Evolutionary conservation across 148 eudicot species (phyloP), one percentile per base, ranked within the genome.

Genomic region (Pharnaceum exiguum): DNA sequence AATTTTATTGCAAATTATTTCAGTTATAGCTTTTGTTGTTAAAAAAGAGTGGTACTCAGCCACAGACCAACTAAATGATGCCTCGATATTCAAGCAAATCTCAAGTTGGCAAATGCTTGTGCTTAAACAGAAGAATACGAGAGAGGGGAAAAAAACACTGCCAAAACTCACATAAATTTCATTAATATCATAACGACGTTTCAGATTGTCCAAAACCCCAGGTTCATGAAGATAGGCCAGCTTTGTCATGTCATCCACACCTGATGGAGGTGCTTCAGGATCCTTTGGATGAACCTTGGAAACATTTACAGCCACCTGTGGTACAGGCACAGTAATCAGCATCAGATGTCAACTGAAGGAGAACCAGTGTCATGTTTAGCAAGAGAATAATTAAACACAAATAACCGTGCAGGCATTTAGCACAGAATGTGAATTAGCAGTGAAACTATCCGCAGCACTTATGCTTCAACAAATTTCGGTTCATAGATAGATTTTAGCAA

Each of bases 171-270:
- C 90, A 55, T 84, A 84, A 51, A 84, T 84, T 69, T 84, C 90
- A 51, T 84, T 78, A 26, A 66, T 66, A 65, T 76, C 84, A 76
- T 73, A 84, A 37, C 90, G 83, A 60, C 74, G 71, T 61, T 63
- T 84, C 56, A 84, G 57, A 71, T 84, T 84, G 35, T 84, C 76
- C 47, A 84, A 73, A 54, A 84, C 90, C 51, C 90, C 90, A 27
- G 90, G 90, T 53, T 84, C 86, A 62, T 84, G 90, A 53, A 84
- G 73, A 78, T 84, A 84, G 53, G 90, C 79, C 55, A 84, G 69
- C 73, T 74, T 84, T 38, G 90, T 84, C 90, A 84, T 84, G 52
- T 84, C 90, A 66, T 84, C 86, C 30, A 84, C 84, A 18, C 89
- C 89, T 45, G 77, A 70, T 23, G 75, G 50, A 46, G 89, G 85